These are phyloP conservation scores for Talaromyces liani DNA, from an alignment of 495 filamentous ascomycete species.

Conservation along the genomic window DNA sequence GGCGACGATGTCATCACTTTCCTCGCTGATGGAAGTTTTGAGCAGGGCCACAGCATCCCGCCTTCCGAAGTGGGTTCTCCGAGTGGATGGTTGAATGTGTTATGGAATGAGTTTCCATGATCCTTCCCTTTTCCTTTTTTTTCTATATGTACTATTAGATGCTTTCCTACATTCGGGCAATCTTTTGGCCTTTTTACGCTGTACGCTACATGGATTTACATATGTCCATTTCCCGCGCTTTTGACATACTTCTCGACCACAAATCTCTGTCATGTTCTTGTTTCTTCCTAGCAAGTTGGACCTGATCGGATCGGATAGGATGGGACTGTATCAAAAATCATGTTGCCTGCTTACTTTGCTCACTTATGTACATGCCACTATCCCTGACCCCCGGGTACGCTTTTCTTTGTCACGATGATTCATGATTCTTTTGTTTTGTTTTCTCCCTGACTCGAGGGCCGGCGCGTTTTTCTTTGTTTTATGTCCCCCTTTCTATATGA, in stretches of 20 bases:
- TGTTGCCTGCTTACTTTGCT: neutral
- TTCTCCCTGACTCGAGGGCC: neutral
- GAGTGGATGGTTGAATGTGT: constrained; percentile 32
- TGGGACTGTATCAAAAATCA: neutral
- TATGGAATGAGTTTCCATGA: constrained; percentile 29
- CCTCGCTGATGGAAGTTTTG: constrained; percentile 37
- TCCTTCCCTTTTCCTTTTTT: neutral
- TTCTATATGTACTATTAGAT: constrained; percentile 4
- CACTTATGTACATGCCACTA: neutral
- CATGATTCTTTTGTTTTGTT: neutral
- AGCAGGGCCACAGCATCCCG: constrained; percentile 23
- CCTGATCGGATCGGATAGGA: neutral
- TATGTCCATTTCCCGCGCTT: neutral
- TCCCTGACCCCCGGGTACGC: neutral
- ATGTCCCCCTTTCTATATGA: neutral
- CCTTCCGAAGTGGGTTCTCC: constrained; percentile 31
- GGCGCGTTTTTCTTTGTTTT: neutral
- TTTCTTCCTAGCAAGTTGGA: neutral
- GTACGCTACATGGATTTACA: neutral
- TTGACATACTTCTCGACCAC: neutral
- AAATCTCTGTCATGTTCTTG: neutral
- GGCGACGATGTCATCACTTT: constrained; percentile 42
- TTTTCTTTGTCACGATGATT: neutral
- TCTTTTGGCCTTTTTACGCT: neutral
- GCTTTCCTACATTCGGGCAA: neutral